Base-by-base conservation (phyloP, 441 rosid species). In the Populus hybrid region DNA sequence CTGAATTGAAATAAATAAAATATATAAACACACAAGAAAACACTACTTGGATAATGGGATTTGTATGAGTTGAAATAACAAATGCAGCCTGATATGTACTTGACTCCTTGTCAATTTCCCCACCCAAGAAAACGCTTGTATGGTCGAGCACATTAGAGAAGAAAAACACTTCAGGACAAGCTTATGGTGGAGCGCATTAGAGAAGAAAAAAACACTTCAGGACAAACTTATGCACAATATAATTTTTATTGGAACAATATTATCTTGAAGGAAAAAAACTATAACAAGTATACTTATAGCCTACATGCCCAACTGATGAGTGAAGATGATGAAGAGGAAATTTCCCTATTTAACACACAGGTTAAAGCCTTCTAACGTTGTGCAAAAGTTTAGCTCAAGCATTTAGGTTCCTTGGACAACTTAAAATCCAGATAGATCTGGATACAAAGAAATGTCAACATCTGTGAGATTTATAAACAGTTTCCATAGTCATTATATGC, bases 1-100 rank as follows among this genome's bases (percentile, higher is more conserved):
- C 99, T 96, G 83, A 71, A 78, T 40, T 40, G 11, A 73, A 76
- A 74, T 11, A 79, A 68, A 67, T 6, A 35, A 70, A 33, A 12
- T 45, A 45, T 14, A 45, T 45, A 14, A 45, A 5, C 56, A 45
- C 56, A 12, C 56, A 45, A 14, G 14, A 45, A 45, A 11, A 45
- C 56, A 11, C 18, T 45, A 45, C 56, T 1, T 38, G 42, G 11
- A 38, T 2, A 38, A 38, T 38, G 11, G 42, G 42, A 38, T 38
- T 38, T 38, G 42, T 38, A 38, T 9, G 2, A 9, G 11, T 38
- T 8, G 11, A 8, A 38, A 38, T 9, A 38, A 9, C 42, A 38
- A 8, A 38, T 38, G 42, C 42, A 9, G 42, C 42, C 42, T 38
- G 11, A 9, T 2, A 38, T 38, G 42, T 38, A 9, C 42, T 38